A percentile compares a stretch with the other conserved stretches of the same genome.
These are phyloP conservation scores for Coemansia reversa DNA, from an alignment of 192 early-diverging fungal genomes.

Conservation along the genomic window DNA sequence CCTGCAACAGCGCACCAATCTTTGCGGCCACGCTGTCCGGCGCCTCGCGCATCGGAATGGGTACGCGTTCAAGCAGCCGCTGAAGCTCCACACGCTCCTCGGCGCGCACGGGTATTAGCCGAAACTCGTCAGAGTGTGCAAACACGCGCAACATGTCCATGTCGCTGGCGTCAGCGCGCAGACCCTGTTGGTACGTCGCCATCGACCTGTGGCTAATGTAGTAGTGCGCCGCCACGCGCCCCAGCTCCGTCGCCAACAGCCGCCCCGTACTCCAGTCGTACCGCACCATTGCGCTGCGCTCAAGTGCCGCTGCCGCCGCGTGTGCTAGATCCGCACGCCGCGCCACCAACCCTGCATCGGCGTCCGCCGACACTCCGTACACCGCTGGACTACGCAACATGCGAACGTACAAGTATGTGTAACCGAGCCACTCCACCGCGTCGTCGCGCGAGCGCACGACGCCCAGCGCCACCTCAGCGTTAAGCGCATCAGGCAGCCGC, in stretches of 20 bases:
- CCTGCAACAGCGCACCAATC: conserved; percentile 90
- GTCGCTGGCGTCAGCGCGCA: conserved; percentile 86
- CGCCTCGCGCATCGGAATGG: conserved; percentile 89
- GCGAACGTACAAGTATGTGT: conserved; percentile 93
- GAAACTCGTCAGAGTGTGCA: conserved; percentile 89
- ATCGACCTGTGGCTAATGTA: conserved; percentile 92
- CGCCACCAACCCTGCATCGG: conserved; percentile 75
- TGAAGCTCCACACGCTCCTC: conserved; percentile 91
- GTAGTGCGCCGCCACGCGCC: conserved; percentile 95
- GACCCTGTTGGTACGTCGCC: conserved; percentile 89
- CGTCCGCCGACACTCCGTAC: conserved; percentile 75
- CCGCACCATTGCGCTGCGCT: conserved; percentile 90
- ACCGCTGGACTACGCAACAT: conserved; percentile 90
- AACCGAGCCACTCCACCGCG: conserved; percentile 93
- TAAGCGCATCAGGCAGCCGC: conserved; percentile 85
- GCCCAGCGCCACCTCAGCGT: conserved; percentile 96
- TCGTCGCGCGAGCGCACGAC: conserved; percentile 88
- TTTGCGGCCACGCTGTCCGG: conserved; percentile 91
- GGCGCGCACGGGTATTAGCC: conserved; percentile 88
- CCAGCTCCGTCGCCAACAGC: conserved; percentile 87
- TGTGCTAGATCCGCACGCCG: conserved; percentile 90
- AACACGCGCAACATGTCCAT: conserved; percentile 91
- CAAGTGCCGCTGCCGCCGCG: conserved; percentile 79
- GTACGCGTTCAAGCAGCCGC: conserved; percentile 88
- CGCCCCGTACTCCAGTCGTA: conserved; percentile 92